Evolutionary conservation across 345 rosid genomes (phyloP), one percentile per base, ranked within the genome.

Genomic region (Camelina sativa): DNA sequence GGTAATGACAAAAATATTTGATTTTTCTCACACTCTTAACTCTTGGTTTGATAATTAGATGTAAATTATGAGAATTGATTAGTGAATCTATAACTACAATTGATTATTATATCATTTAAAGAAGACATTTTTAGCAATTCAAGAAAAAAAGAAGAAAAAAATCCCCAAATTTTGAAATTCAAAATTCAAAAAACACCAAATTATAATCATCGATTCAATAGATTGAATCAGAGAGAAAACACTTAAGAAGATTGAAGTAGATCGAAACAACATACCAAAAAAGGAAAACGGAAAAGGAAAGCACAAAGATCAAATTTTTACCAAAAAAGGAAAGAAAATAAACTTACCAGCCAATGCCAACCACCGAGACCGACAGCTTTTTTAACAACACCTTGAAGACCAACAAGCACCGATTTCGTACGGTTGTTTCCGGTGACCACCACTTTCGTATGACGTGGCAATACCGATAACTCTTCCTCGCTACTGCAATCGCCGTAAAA

Each of bases 341-440:
- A 30, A 1, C 1, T 51, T 78, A 93, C 98, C 85, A 93, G 97
- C 98, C 98, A 93, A 84, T 93, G 97, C 98, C 98, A 93, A 15
- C 97, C 97, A 62, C 98, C 98, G 35, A 89, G 93, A 43, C 97
- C 98, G 56, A 93, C 96, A 63, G 98, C 98, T 85, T 93, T 93
- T 82, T 93, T 91, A 59, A 93, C 97, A 16, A 93, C 98, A 20
- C 98, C 98, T 66, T 84, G 89, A 63, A 93, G 94, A 66, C 98
- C 98, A 22, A 93, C 96, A 47, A 93, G 92, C 64, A 93, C 98
- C 57, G 97, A 93, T 73, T 93, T 93, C 8, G 98, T 93, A 52
- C 98, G 84, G 82, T 93, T 93, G 84, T 93, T 93, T 40, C 98
- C 98, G 11, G 96, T 93, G 38, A 93, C 98, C 8, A 93, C 86